Conservation (phyloP, 176 grass and related monocot genomes). For the Stipa capillata region DNA sequence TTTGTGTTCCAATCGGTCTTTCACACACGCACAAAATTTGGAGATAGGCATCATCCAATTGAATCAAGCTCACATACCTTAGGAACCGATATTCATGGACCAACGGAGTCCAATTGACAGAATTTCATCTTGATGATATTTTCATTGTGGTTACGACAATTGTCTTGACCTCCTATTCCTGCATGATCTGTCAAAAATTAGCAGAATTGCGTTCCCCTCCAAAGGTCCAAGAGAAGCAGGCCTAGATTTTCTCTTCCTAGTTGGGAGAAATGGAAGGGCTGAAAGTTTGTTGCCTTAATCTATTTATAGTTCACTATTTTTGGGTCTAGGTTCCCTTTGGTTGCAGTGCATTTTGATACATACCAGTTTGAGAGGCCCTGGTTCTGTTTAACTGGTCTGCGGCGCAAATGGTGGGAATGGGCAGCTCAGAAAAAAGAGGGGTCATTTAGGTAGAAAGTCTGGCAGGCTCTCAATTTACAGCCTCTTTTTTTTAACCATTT, state of each 20-base stretch:
- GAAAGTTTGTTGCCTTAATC: conserved; percentile 14
- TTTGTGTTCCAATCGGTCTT: neutral
- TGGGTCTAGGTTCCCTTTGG: conserved; percentile 15
- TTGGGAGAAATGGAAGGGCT: conserved; percentile 40
- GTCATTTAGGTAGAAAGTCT: neutral
- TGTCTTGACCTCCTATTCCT: conserved; percentile 19
- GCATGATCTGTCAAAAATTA: conserved; percentile 5
- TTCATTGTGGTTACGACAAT: neutral
- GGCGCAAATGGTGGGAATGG: conserved; percentile 22
- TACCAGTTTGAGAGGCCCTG: conserved; percentile 23
- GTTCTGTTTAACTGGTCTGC: conserved; percentile 11
- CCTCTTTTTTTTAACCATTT: neutral
- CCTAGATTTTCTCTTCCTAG: conserved; percentile 30
- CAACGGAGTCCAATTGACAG: neutral
- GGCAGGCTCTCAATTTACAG: neutral
- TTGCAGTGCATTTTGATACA: conserved; percentile 4
- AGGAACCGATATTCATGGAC: conserved; percentile 8
- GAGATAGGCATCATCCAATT: neutral
- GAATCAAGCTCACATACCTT: conserved; percentile 25
- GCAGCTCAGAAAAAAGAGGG: neutral
- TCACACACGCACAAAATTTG: neutral
- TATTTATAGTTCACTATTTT: conserved; percentile 50
- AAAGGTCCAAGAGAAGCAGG: conserved; percentile 11
- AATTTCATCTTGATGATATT: conserved; percentile 16
- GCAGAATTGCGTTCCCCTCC: conserved; percentile 10